Evolutionary conservation across 1,284 basidiomycete species (phyloP), one percentile per base, ranked within the genome.

Genomic region (Termitomyces sp.): DNA sequence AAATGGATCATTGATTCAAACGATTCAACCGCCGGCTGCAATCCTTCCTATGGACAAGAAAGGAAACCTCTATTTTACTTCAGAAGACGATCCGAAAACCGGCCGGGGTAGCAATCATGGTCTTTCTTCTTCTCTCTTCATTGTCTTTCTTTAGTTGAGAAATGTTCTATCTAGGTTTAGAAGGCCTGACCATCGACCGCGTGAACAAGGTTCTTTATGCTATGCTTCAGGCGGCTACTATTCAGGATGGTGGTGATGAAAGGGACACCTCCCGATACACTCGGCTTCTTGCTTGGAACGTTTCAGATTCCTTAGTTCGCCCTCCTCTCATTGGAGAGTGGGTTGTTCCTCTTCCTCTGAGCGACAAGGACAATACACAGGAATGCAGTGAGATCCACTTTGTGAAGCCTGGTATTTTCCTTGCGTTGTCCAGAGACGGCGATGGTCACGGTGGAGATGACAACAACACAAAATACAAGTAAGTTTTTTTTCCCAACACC

Each of bases 1-100:
- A 5, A 46, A 61, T 33, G 69, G 70, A 1, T 64, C 73, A 2
- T 69, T 88, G 5, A 67, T 86, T 39, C 75, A 81, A 57, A 77
- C 79, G 2, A 83, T 88, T 52, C 74, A 81, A 60, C 84, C 85
- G 0, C 85, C 83, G 0, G 64, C 72, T 6, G 85, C 86, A 0
- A 73, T 74, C 19, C 62, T 75, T 4, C 75, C 75, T 2, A 52
- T 58, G 15, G 66, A 72, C 52, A 53, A 57, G 5, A 63, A 74
- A 30, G 83, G 83, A 19, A 65, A 70, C 17, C 62, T 84, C 36
- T 78, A 82, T 61, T 88, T 87, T 65, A 82, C 82, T 0, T 74
- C 82, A 0, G 73, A 64, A 3, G 63, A 62, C 2, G 73, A 79
- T 52, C 84, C 84, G 0, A 65, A 66, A 8, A 81, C 79, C 4